Evolutionary conservation across 2,329 filamentous ascomycete genomes (phyloP).

Genomic region (Curvularia eragrostidis): DNA sequence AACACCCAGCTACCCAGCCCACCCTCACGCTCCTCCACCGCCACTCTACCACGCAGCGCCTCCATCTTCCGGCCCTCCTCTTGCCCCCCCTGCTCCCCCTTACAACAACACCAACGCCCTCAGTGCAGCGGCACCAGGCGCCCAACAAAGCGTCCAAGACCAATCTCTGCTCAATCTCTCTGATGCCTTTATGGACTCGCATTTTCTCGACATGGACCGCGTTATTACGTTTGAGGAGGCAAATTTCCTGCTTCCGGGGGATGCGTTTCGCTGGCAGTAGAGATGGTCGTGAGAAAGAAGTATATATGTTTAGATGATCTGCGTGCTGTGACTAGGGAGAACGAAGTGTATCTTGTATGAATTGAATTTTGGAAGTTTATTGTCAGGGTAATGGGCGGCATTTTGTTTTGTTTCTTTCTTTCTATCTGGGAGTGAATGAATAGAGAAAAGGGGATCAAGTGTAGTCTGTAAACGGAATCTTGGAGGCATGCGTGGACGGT

Average conservation of each 20-base stretch:
- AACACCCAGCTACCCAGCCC: slow-evolving; percentile 1
- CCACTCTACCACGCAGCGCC: slow-evolving; percentile 9
- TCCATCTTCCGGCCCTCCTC: background rate
- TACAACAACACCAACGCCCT: background rate
- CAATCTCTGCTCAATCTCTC: slow-evolving; percentile 40
- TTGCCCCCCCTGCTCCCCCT: background rate
- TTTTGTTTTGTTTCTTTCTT: too few species aligned
- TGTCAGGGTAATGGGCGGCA: too few species aligned
- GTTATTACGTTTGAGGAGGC: slow-evolving; percentile 48
- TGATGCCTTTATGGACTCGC: slow-evolving; percentile 43
- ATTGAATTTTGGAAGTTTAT: too few species aligned
- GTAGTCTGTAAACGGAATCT: too few species aligned
- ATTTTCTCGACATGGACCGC: slow-evolving; percentile 44
- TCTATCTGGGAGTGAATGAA: too few species aligned
- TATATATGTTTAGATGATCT: background rate
- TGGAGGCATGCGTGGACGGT: too few species aligned
- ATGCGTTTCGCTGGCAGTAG: slow-evolving; percentile 38
- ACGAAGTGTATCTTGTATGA: too few species aligned
- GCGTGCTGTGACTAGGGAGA: too few species aligned
- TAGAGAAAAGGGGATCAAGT: too few species aligned
- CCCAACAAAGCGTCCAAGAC: slow-evolving; percentile 34
- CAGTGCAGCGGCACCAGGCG: slow-evolving; percentile 2
- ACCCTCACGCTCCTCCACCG: slow-evolving; percentile 1
- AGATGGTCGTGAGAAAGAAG: background rate
- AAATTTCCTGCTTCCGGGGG: slow-evolving; percentile 43